These are phyloP conservation scores for Phytophthora idaei DNA, from an alignment of 352 stramenopile genomes.

Conservation along the genomic window DNA sequence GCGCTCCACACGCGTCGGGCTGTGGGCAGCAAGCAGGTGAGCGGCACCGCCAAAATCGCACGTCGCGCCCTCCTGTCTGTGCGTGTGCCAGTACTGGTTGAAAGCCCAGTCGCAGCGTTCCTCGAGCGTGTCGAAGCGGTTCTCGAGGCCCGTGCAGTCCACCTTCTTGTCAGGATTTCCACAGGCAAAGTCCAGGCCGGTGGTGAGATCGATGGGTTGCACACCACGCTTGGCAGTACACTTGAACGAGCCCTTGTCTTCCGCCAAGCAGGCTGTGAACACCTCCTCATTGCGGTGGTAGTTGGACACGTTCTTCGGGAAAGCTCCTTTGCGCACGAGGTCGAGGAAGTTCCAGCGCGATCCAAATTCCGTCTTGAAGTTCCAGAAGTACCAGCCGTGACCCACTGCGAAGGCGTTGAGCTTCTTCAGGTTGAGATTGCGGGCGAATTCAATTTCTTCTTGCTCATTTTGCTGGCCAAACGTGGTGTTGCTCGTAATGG, in stretches of 20 bases:
- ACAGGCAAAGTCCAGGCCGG: conserved; percentile 64
- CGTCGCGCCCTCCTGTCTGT: conserved; percentile 62
- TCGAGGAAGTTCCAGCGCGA: conserved; percentile 91
- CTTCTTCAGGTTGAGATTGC: conserved; percentile 88
- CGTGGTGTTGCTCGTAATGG: conserved; percentile 81
- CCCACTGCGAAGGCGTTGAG: conserved; percentile 90
- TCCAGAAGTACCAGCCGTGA: conserved; percentile 91
- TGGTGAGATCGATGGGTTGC: conserved; percentile 52
- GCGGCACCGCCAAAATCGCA: conserved; percentile 79
- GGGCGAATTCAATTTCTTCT: conserved; percentile 80
- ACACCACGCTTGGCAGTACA: conserved; percentile 71
- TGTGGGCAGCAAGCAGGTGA: conserved; percentile 44
- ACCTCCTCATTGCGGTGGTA: conserved; percentile 58
- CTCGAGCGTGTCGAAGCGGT: conserved; percentile 52
- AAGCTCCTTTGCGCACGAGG: conserved; percentile 55
- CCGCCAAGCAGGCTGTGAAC: conserved; percentile 60
- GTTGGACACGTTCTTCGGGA: conserved; percentile 75
- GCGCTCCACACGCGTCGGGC: conserved; percentile 11
- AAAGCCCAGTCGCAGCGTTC: conserved; percentile 49
- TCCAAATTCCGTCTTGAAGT: conserved; percentile 73
- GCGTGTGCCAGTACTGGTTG: conserved; percentile 70
- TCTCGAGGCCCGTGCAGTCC: conserved; percentile 55
- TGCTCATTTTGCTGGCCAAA: conserved; percentile 80
- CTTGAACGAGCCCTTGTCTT: conserved; percentile 76
- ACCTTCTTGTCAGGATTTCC: conserved; percentile 42